These are phyloP conservation scores for Botryotinia calthae DNA, from an alignment of 2,329 filamentous ascomycete species.

Conservation along the genomic window DNA sequence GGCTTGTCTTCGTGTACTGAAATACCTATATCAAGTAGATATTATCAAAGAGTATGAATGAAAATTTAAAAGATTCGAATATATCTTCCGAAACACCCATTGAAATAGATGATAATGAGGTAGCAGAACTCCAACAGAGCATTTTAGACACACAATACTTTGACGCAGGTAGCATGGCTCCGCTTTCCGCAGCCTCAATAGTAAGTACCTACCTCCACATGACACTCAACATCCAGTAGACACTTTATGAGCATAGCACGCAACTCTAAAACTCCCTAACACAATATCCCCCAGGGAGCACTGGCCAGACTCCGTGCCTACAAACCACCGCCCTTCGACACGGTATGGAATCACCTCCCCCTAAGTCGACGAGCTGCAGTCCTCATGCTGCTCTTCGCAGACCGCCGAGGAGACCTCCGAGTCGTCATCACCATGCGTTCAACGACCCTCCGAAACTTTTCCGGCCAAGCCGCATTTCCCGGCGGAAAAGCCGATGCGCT, in stretches of 20 bases:
- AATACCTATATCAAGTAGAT: neutral
- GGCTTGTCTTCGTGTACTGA: neutral
- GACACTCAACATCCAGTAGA: neutral
- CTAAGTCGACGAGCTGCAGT: constrained; percentile 76
- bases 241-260: neutral
- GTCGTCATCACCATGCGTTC: constrained; percentile 69
- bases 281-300: constrained; percentile 32
- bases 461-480: constrained; percentile 84
- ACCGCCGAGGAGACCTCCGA: constrained; percentile 73
- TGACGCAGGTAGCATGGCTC: constrained; percentile 38
- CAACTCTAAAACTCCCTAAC: neutral
- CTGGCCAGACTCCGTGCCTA: constrained; percentile 60
- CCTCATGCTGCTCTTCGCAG: constrained; percentile 82
- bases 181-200: constrained; percentile 34
- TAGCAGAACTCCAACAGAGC: constrained; percentile 33
- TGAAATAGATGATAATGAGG: constrained; percentile 38
- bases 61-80: neutral
- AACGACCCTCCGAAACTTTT: constrained; percentile 62
- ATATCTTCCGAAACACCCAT: neutral
- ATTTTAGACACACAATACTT: constrained; percentile 38
- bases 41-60: neutral
- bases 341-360: constrained; percentile 60
- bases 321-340: constrained; percentile 55
- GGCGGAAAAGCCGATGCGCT: constrained; percentile 67
- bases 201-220: constrained; percentile 26